These are phyloP conservation scores for Saturnispora hagleri DNA, from an alignment of 805 yeast species.

Conservation along the genomic window DNA sequence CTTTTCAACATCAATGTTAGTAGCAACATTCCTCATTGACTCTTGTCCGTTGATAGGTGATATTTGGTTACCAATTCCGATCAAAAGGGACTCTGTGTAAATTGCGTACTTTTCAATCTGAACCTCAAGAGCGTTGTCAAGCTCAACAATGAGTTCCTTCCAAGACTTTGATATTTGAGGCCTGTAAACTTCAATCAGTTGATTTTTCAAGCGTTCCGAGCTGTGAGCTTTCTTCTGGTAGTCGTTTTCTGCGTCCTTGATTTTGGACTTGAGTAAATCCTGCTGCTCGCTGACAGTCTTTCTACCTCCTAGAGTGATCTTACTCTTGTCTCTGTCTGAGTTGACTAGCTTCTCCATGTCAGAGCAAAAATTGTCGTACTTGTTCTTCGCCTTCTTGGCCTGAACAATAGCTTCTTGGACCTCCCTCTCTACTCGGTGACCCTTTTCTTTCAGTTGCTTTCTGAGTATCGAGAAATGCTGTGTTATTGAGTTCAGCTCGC, in stretches of 20 bases:
- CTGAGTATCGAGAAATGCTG: conserved; percentile 63
- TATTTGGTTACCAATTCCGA: conserved; percentile 78
- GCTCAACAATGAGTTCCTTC: conserved; percentile 70
- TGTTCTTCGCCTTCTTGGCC: conserved; percentile 81
- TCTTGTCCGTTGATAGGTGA: conserved; percentile 51
- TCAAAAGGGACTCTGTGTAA: conserved; percentile 70
- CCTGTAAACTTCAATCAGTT: conserved; percentile 60
- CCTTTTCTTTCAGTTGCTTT: conserved; percentile 73
- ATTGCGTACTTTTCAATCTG: conserved; percentile 87
- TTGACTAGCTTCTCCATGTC: conserved; percentile 73
- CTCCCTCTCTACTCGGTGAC: conserved; percentile 72
- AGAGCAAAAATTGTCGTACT: conserved; percentile 70
- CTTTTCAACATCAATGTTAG: conserved; percentile 71
- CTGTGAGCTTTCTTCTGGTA: conserved; percentile 68
- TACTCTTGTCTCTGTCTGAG: conserved; percentile 77
- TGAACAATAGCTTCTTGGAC: conserved; percentile 70
- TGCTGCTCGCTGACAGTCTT: conserved; percentile 81
- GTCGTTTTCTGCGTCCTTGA: conserved; percentile 78
- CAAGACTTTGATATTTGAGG: conserved; percentile 68
- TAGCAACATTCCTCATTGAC: conserved; percentile 71
- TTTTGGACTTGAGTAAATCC: conserved; percentile 75
- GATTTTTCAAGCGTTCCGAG: conserved; percentile 66
- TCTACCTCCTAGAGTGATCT: conserved; percentile 70
- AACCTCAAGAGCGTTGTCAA: conserved; percentile 82
- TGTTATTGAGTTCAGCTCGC: conserved; percentile 67